Base-by-base conservation (phyloP, 345 rosid genomes). In the Xanthoceras sorbifolium region DNA sequence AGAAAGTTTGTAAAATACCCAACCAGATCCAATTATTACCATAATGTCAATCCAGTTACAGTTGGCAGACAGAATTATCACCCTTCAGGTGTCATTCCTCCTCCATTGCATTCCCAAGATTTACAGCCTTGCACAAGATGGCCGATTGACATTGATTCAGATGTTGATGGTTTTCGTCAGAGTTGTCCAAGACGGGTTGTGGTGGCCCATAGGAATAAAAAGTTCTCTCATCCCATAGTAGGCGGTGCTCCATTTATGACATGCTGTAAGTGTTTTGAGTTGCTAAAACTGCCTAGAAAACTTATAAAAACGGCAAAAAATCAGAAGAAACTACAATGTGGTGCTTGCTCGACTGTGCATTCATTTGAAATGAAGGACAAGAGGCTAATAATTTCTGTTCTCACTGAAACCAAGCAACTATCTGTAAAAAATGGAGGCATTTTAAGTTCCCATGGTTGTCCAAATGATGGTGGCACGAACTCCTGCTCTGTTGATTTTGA, bases 231-330 rank as follows among this genome's bases (percentile, higher is more conserved):
- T 85, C 87, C 97, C 50, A 66, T 90, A 40, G 90, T 82, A 10
- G 90, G 92, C 0, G 95, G 91, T 75, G 89, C 92, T 4, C 95
- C 95, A 6, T 90, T 92, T 81, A 25, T 91, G 20, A 84, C 82
- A 4, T 92, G 97, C 79, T 82, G 78, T 34, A 85, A 69, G 71
- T 92, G 93, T 86, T 89, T 83, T 64, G 92, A 85, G 79, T 71
- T 89, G 44, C 86, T 92, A 22, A 81, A 81, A 77, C 59, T 92
- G 71, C 93, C 93, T 59, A 86, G 75, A 70, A 83, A 82, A 70
- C 76, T 84, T 67, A 79, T 78, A 72, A 75, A 79, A 61, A 72
- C 28, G 76, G 80, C 73, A 17, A 83, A 79, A 14, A 76, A 59
- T 59, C 84, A 76, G 60, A 85, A 76, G 60, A 89, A 85, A 83